Conservation (phyloP, 2,329 filamentous ascomycete genomes). For the Parastagonospora nodorum region DNA sequence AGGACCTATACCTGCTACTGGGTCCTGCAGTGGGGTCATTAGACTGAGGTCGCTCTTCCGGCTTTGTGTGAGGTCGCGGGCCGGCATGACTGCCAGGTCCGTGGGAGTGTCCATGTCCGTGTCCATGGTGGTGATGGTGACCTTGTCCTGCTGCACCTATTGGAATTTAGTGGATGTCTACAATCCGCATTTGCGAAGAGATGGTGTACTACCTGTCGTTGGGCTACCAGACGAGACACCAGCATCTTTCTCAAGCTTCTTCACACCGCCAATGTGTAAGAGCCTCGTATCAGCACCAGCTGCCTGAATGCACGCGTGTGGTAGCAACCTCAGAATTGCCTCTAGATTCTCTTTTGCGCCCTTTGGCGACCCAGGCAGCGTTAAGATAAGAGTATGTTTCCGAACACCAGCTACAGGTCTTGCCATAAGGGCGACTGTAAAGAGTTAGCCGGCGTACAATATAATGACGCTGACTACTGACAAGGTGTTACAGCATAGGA, state of each 20-base stretch:
- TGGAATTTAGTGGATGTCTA: slow-evolving; percentile 4
- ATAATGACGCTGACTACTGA: slow-evolving; percentile 53
- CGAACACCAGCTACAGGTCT: slow-evolving; percentile 88
- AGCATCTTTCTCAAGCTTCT: slow-evolving; percentile 83
- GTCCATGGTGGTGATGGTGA: slow-evolving; percentile 50
- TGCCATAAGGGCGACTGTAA: slow-evolving; percentile 90
- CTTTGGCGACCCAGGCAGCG: slow-evolving; percentile 91
- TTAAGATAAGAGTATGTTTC: slow-evolving; percentile 80
- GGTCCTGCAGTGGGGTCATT: slow-evolving; percentile 65
- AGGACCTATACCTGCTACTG: slow-evolving; percentile 76
- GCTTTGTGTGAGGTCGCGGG: slow-evolving; percentile 72
- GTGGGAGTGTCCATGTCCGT: slow-evolving; percentile 64
- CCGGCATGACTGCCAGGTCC: slow-evolving; percentile 58
- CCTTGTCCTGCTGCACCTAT: slow-evolving; percentile 36
- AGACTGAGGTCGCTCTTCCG: slow-evolving; percentile 61
- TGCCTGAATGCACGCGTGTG: slow-evolving; percentile 92
- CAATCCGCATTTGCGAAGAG: neutral
- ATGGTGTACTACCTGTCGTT: slow-evolving; percentile 17
- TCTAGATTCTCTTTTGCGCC: slow-evolving; percentile 93
- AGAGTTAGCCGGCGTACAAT: slow-evolving; percentile 18
- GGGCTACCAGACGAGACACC: slow-evolving; percentile 51
- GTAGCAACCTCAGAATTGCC: slow-evolving; percentile 84
- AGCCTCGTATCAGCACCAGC: slow-evolving; percentile 79
- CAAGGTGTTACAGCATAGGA: slow-evolving; percentile 88
- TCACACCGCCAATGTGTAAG: slow-evolving; percentile 79